These are phyloP conservation scores for Gorgonomyces haynaldii DNA, from an alignment of 192 early-diverging fungal species.

Conservation along the genomic window DNA sequence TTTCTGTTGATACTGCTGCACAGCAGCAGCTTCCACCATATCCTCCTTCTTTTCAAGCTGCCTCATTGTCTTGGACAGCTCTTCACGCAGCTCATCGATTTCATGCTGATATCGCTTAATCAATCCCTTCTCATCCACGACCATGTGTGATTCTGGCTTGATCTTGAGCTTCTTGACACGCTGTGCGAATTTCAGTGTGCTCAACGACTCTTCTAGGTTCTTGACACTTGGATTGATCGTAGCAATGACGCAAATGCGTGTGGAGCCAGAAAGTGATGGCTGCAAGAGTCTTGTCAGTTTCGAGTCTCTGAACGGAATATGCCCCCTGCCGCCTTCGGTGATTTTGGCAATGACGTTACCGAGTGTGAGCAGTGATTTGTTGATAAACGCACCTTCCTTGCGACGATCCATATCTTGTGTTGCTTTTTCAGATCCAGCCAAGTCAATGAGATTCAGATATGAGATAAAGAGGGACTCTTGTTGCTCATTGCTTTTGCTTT, in stretches of 20 bases:
- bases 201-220: slow-evolving; percentile 76
- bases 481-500: slow-evolving; percentile 52
- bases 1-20: slow-evolving; percentile 33
- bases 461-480: slow-evolving; percentile 11
- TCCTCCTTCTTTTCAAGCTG: slow-evolving; percentile 33
- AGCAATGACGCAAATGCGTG: slow-evolving; percentile 80
- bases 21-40: slow-evolving; percentile 8
- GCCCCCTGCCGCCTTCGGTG: slow-evolving; percentile 58
- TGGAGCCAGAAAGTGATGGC: slow-evolving; percentile 81
- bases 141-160: slow-evolving; percentile 69
- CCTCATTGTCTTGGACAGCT: slow-evolving; percentile 51
- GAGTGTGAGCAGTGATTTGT: slow-evolving; percentile 78
- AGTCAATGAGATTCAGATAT: slow-evolving; percentile 69
- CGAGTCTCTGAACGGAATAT: slow-evolving; percentile 95
- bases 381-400: slow-evolving; percentile 94
- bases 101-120: slow-evolving; percentile 72
- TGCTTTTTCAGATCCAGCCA: slow-evolving; percentile 88
- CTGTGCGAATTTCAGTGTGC: slow-evolving; percentile 90
- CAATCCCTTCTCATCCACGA: slow-evolving; percentile 70
- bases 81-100: slow-evolving; percentile 59
- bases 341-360: slow-evolving; percentile 88
- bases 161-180: slow-evolving; percentile 81
- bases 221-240: slow-evolving; percentile 71
- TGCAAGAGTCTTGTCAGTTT: slow-evolving; percentile 92
- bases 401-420: slow-evolving; percentile 63